Percentiles rank a stretch among this genome's conserved stretches.
These are phyloP conservation scores for Corynascus novoguineensis DNA, from an alignment of 495 filamentous ascomycete genomes.

Conservation along the genomic window DNA sequence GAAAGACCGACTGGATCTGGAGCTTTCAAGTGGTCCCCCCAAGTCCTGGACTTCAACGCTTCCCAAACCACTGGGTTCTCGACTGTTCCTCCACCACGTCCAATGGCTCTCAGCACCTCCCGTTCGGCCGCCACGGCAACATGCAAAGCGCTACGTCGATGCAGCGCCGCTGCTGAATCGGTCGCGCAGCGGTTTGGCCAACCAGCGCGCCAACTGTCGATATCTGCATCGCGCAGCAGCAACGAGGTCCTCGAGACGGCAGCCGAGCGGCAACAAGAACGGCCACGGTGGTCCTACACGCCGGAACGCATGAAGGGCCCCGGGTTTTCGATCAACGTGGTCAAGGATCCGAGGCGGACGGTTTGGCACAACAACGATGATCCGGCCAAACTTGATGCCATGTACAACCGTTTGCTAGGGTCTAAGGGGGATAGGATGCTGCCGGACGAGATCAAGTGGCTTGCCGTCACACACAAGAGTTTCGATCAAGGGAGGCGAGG, in stretches of 20 bases:
- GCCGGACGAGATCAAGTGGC: constrained; percentile 90
- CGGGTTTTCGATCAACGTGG: constrained; percentile 49
- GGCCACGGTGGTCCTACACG: constrained; percentile 77
- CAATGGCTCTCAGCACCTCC: constrained; percentile 31
- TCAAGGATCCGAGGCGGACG: constrained; percentile 41
- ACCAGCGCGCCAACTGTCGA: constrained; percentile 21
- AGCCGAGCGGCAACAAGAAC: constrained; percentile 8
- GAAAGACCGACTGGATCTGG: background rate
- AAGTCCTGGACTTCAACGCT: background rate
- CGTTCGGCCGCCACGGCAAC: constrained; percentile 25
- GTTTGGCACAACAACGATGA: constrained; percentile 68
- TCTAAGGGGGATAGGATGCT: constrained; percentile 62
- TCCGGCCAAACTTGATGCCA: constrained; percentile 62
- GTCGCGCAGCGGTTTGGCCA: constrained; percentile 10
- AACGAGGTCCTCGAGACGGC: constrained; percentile 1
- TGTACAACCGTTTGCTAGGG: constrained; percentile 69
- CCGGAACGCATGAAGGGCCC: constrained; percentile 72
- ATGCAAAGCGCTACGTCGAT: constrained; percentile 21
- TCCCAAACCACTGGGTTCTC: background rate
- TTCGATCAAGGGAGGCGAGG: constrained; percentile 93
- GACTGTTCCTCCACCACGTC: background rate
- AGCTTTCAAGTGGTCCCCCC: too few relatives aligned
- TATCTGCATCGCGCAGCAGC: constrained; percentile 11
- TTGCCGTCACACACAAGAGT: constrained; percentile 96
- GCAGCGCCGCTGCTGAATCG: constrained; percentile 13